Percentiles rank a stretch among this genome's conserved stretches.
Evolutionary conservation across 306 rosid species (phyloP).

Genomic region (Vigna hirtella): DNA sequence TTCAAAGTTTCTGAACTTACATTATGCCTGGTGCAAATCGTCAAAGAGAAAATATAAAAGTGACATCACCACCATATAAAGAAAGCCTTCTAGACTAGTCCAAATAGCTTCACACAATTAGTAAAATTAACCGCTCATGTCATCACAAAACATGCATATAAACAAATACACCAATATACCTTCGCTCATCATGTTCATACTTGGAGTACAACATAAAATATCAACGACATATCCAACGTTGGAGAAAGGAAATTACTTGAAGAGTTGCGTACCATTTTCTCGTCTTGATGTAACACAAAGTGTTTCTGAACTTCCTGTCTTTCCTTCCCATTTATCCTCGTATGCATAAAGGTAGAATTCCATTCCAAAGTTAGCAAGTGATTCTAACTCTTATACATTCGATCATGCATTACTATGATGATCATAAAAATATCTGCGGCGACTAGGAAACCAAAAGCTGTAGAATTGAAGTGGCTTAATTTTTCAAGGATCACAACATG

Average conservation of each 20-base stretch:
- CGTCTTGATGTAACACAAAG: conserved; percentile 24
- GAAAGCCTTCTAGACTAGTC: conserved; percentile 16
- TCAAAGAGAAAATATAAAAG: conserved; percentile 2
- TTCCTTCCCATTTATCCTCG: conserved; percentile 44
- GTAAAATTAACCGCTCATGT: conserved; percentile 28
- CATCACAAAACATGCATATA: conserved; percentile 37
- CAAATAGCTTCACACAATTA: conserved; percentile 34
- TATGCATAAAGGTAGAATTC: conserved; percentile 23
- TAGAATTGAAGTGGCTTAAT: neutral
- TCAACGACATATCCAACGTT: neutral
- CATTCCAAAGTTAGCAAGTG: conserved; percentile 40
- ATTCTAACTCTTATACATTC: conserved; percentile 37
- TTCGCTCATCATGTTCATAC: conserved; percentile 41
- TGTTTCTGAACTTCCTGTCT: conserved; percentile 13
- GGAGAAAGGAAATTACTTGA: conserved; percentile 41
- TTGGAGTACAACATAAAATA: conserved; percentile 24
- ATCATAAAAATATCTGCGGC: conserved; percentile 29
- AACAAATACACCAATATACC: conserved; percentile 35
- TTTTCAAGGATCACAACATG: conserved; percentile 49
- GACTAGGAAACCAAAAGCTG: conserved; percentile 5
- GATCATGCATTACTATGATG: conserved; percentile 31
- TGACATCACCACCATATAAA: conserved; percentile 21
- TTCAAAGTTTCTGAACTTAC: neutral
- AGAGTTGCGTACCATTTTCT: conserved; percentile 51
- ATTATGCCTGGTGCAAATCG: neutral